A percentile compares a stretch with the other conserved stretches of the same genome.
Evolutionary conservation across 306 rosid species (phyloP).

Genomic region (Quercus cerris): DNA sequence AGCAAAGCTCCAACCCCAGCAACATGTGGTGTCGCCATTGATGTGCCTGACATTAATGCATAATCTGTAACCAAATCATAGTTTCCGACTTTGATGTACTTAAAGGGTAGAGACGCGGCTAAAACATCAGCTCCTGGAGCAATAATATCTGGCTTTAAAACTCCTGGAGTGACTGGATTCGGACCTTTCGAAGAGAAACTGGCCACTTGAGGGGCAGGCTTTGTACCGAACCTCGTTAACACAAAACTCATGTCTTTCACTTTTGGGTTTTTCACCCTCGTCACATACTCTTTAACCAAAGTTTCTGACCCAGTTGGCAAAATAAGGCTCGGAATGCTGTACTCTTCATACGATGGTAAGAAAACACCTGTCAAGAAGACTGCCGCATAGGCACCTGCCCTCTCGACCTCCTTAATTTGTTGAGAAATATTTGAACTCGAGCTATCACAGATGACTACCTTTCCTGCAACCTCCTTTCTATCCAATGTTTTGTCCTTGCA

Average conservation of each 20-base stretch:
- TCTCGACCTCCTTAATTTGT: neutral
- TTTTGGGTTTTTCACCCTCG: neutral
- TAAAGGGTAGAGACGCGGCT: neutral
- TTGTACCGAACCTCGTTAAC: constrained; percentile 1
- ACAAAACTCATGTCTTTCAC: neutral
- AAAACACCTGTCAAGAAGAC: too few species aligned
- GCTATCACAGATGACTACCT: constrained; percentile 1
- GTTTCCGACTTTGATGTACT: neutral
- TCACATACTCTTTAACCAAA: constrained; percentile 1
- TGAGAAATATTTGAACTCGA: too few species aligned
- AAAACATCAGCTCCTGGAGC: neutral
- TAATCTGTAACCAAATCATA: neutral
- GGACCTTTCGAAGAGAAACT: constrained; percentile 10
- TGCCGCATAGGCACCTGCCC: neutral
- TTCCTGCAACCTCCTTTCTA: constrained; percentile 4
- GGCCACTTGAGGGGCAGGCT: constrained; percentile 2
- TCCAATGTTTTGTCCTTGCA: neutral
- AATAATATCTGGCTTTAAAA: neutral
- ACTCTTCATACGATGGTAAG: too few species aligned
- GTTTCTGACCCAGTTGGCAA: neutral
- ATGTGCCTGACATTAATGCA: neutral
- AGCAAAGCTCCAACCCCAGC: too few species aligned
- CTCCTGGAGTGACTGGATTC: neutral
- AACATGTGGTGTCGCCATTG: neutral
- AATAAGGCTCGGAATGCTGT: neutral